Percentiles rank a stretch among this genome's conserved stretches.
Conservation (phyloP, 345 rosid species). For the Raphanus raphanistrum region DNA sequence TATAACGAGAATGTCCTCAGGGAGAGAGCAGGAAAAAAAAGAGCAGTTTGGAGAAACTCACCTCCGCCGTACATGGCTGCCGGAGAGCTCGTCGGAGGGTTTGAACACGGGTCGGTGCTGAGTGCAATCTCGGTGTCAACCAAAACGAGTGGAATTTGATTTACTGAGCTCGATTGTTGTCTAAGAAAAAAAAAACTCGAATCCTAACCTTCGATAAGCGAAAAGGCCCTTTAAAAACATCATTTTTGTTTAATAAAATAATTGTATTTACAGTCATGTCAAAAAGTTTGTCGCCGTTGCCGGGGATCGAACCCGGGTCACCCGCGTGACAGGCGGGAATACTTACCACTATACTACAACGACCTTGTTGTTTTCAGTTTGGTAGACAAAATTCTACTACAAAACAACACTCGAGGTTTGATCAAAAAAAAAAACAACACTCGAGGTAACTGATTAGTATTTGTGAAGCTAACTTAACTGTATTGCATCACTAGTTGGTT, state of each 20-base stretch:
- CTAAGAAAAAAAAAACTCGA: not conserved
- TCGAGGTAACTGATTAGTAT: slow-evolving; percentile 74
- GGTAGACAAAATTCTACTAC: too few relatives aligned
- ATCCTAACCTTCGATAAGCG: not conserved
- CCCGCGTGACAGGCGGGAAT: slow-evolving; percentile 96
- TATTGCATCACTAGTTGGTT: slow-evolving; percentile 5
- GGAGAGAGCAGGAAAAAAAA: not conserved
- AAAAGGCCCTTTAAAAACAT: too few relatives aligned
- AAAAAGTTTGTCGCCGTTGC: slow-evolving; percentile 26
- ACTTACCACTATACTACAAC: slow-evolving; percentile 97
- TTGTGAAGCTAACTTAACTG: slow-evolving; percentile 71
- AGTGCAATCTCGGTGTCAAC: not conserved
- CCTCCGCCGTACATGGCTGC: not conserved
- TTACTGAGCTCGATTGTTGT: not conserved
- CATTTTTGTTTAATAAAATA: too few relatives aligned
- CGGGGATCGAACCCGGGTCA: slow-evolving; percentile 90
- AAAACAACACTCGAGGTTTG: too few relatives aligned
- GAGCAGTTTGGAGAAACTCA: not conserved
- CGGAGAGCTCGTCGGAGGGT: not conserved
- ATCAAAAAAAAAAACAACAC: too few relatives aligned
- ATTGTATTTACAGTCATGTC: too few relatives aligned
- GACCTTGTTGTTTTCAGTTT: slow-evolving; percentile 33
- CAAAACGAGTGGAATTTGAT: not conserved
- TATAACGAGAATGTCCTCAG: not conserved
- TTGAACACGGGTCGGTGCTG: not conserved